A percentile compares a stretch with the other conserved stretches of the same genome.
These are phyloP conservation scores for Aureobasidium sp. DNA, from an alignment of 2,329 filamentous ascomycete genomes.

Conservation along the genomic window DNA sequence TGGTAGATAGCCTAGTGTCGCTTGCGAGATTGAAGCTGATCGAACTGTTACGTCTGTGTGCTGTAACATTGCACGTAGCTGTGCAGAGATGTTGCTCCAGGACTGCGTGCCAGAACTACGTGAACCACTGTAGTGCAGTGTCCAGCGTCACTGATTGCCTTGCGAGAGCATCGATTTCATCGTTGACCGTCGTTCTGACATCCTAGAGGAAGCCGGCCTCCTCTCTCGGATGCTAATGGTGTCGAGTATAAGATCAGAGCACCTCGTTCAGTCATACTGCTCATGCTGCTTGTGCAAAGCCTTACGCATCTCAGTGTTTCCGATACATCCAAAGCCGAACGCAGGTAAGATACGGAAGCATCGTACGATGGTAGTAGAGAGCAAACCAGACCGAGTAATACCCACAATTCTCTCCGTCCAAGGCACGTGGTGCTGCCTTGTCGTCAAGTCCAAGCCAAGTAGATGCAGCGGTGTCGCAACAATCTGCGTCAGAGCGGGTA, in stretches of 20 bases:
- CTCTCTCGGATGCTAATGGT: neutral
- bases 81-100: too few relatives aligned
- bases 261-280: neutral
- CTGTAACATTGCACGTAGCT: too few relatives aligned
- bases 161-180: too few relatives aligned
- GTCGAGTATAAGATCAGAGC: neutral
- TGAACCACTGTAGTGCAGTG: too few relatives aligned
- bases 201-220: neutral
- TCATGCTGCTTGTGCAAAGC: constrained; percentile 5
- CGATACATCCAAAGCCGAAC: constrained; percentile 22
- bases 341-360: constrained; percentile 24
- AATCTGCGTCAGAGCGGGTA: constrained; percentile 23
- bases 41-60: too few relatives aligned
- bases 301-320: constrained; percentile 20
- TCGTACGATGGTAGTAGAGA: constrained; percentile 20
- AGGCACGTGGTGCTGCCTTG: neutral
- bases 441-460: constrained; percentile 22
- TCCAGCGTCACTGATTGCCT: too few relatives aligned
- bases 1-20: too few relatives aligned
- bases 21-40: too few relatives aligned
- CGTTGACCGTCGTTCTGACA: neutral
- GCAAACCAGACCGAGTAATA: constrained; percentile 16
- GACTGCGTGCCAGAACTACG: too few relatives aligned
- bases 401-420: constrained; percentile 7
- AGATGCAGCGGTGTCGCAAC: constrained; percentile 23